Evolutionary conservation across 1,139 yeast species (phyloP).

Genomic region (Candida gigantensis): DNA sequence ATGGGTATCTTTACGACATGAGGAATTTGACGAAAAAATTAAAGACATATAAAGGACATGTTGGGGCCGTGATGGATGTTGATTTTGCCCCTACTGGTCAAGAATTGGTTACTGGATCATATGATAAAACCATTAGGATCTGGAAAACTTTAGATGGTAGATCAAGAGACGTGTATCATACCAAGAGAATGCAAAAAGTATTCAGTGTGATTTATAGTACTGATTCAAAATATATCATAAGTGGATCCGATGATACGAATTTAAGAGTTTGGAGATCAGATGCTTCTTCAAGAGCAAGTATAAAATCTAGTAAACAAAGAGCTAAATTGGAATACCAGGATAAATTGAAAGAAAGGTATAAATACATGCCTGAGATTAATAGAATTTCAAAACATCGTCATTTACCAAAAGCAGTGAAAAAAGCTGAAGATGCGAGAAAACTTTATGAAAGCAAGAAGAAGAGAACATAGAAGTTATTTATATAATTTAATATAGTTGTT

Average conservation of each 20-base stretch:
- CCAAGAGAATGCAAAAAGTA: constrained; percentile 96
- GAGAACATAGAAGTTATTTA: constrained; percentile 15
- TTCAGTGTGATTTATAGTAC: constrained; percentile 81
- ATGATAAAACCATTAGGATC: constrained; percentile 88
- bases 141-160: constrained; percentile 80
- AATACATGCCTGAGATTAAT: constrained; percentile 94
- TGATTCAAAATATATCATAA: constrained; percentile 82
- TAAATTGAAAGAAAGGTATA: constrained; percentile 87
- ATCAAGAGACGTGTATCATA: constrained; percentile 92
- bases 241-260: constrained; percentile 97
- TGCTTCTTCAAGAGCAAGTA: constrained; percentile 81
- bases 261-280: constrained; percentile 88
- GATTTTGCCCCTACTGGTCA: constrained; percentile 98
- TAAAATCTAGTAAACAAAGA: constrained; percentile 79
- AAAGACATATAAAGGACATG: constrained; percentile 92
- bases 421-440: constrained; percentile 82
- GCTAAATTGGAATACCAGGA: constrained; percentile 86
- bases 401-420: constrained; percentile 81
- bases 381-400: constrained; percentile 92
- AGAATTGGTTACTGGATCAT: constrained; percentile 92
- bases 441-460: constrained; percentile 75
- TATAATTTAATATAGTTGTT: no score
- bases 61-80: constrained; percentile 90
- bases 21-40: constrained; percentile 77
- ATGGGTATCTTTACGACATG: constrained; percentile 95